Conservation (phyloP, 257 asterid genomes). For the Striga asiatica region DNA sequence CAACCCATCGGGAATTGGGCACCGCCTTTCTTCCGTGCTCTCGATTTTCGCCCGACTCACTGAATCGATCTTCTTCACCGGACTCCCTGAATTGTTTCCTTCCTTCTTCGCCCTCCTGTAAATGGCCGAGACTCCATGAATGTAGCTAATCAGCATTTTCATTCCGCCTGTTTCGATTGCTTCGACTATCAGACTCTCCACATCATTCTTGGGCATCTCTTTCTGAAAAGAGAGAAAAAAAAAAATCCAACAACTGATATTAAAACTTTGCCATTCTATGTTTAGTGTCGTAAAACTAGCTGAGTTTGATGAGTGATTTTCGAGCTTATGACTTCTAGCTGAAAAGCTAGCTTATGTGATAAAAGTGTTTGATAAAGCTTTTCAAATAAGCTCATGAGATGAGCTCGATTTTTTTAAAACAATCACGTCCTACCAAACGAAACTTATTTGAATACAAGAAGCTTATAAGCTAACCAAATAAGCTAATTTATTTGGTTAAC, state of each 20-base stretch:
- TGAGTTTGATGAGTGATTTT: too few species aligned
- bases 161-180: constrained; percentile 73
- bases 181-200: constrained; percentile 66
- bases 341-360: too few species aligned
- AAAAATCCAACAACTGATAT: background rate
- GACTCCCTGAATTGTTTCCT: constrained; percentile 12
- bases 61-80: constrained; percentile 3
- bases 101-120: constrained; percentile 43
- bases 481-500: too few species aligned
- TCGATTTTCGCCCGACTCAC: constrained; percentile 4
- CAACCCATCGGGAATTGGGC: constrained; percentile 83
- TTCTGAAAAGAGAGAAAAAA: constrained; percentile 27
- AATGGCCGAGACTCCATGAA: constrained; percentile 63
- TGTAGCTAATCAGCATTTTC: constrained; percentile 58
- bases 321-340: too few species aligned
- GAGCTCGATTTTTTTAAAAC: too few species aligned
- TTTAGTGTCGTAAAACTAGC: too few species aligned
- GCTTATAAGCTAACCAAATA: too few species aligned
- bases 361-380: too few species aligned
- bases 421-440: too few species aligned
- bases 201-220: constrained; percentile 63
- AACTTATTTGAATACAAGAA: too few species aligned
- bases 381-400: too few species aligned
- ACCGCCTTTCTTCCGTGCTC: constrained; percentile 3
- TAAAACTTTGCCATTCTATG: too few species aligned